Conservation (phyloP, 148 eudicot genomes). For the Spergularia bocconei region DNA sequence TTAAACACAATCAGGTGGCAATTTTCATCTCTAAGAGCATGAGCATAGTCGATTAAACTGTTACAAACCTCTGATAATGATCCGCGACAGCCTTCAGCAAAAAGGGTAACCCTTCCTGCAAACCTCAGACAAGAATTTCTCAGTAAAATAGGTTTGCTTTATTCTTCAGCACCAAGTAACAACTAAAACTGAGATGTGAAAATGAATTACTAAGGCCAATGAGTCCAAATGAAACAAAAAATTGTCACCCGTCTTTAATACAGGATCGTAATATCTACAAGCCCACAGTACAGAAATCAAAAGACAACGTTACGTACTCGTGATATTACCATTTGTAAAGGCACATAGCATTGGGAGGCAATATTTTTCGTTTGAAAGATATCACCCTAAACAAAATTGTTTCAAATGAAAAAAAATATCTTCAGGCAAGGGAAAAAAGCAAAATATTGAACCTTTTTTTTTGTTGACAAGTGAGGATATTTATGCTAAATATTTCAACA, state of each 20-base stretch:
- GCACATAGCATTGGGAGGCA: background rate
- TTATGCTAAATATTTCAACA: background rate
- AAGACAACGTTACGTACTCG: background rate
- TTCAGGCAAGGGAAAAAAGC: too few species aligned
- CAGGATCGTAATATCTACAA: background rate
- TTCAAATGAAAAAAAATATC: background rate
- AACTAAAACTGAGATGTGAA: background rate
- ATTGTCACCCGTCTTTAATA: background rate
- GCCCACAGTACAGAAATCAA: too few species aligned
- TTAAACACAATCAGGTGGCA: conserved; percentile 1
- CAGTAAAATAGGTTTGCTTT: conserved; percentile 14
- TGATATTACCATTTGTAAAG: background rate
- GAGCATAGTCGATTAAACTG: conserved; percentile 3
- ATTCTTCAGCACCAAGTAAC: conserved; percentile 4
- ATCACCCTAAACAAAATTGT: background rate
- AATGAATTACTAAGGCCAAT: background rate
- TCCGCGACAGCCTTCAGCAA: conserved; percentile 96
- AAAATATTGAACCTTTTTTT: too few species aligned
- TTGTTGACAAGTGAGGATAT: too few species aligned
- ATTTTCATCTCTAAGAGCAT: conserved; percentile 14
- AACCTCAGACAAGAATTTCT: conserved; percentile 18
- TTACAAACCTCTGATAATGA: conserved; percentile 84
- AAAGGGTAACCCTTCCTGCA: conserved; percentile 71
- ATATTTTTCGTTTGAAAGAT: background rate
- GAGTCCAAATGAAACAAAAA: background rate